A percentile compares a stretch with the other conserved stretches of the same genome.
These are phyloP conservation scores for Cryphonectria radicalis DNA, from an alignment of 2,329 filamentous ascomycete genomes.

Conservation along the genomic window DNA sequence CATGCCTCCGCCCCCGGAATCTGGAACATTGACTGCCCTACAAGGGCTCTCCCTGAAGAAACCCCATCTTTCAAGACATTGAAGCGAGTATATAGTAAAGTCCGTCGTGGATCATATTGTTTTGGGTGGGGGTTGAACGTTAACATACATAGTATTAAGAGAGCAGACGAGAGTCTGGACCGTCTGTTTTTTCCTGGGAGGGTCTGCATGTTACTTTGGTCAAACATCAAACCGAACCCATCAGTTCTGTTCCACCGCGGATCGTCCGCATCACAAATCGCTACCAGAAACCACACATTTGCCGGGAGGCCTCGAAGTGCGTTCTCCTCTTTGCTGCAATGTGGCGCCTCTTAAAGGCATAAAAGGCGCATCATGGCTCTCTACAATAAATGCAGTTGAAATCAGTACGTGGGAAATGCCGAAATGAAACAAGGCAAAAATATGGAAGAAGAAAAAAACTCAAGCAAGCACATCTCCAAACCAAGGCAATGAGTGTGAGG, in stretches of 20 bases:
- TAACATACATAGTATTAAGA: neutral
- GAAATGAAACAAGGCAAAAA: neutral
- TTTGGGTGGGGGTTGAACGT: neutral
- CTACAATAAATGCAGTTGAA: neutral
- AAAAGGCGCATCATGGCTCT: neutral
- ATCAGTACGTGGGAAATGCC: neutral
- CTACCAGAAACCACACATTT: neutral
- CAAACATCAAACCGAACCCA: neutral
- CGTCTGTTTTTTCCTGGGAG: neutral
- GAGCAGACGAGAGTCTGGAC: neutral
- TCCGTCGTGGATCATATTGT: neutral
- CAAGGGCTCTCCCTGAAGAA: neutral
- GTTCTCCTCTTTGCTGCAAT: neutral
- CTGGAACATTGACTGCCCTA: neutral
- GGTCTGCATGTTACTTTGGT: neutral
- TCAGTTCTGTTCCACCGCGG: neutral
- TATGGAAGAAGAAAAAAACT: neutral
- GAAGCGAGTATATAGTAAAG: neutral
- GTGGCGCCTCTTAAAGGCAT: too few species aligned
- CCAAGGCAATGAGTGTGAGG: neutral
- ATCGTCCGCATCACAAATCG: neutral
- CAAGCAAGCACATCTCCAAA: neutral
- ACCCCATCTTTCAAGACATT: neutral
- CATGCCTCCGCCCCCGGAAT: neutral
- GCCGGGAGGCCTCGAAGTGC: too few species aligned